Conservation (phyloP, 257 asterid genomes). For the Anisodus acutangulus region DNA sequence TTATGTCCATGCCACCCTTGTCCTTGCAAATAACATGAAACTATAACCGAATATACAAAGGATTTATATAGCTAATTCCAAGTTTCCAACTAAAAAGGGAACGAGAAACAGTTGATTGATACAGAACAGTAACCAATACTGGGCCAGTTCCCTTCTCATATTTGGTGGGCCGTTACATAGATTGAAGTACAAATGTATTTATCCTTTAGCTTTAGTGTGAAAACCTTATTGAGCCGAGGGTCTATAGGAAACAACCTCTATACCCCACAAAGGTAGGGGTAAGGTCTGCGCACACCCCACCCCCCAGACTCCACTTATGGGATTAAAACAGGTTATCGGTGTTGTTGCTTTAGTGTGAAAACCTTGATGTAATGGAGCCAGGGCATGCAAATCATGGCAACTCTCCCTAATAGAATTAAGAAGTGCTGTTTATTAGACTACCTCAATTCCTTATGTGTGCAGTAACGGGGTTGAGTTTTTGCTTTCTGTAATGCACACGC, state of each 20-base stretch:
- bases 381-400: constrained; percentile 14
- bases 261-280: no score
- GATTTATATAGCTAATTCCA: background rate
- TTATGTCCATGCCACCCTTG: background rate
- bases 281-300: no score
- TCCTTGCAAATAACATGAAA: constrained; percentile 1
- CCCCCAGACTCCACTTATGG: no score
- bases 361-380: background rate
- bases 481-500: background rate
- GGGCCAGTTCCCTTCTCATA: background rate
- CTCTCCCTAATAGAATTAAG: background rate
- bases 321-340: no score
- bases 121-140: constrained; percentile 1
- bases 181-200: background rate
- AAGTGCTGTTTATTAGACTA: background rate
- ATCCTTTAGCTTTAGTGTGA: background rate
- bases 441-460: background rate
- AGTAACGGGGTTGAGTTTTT: background rate
- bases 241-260: no score
- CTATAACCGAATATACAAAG: background rate
- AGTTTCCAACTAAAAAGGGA: constrained; percentile 14
- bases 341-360: background rate
- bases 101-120: background rate
- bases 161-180: background rate
- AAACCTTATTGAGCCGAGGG: no score